These are phyloP conservation scores for Sugiyamaella marilandica DNA, from an alignment of 805 yeast genomes.

Conservation along the genomic window DNA sequence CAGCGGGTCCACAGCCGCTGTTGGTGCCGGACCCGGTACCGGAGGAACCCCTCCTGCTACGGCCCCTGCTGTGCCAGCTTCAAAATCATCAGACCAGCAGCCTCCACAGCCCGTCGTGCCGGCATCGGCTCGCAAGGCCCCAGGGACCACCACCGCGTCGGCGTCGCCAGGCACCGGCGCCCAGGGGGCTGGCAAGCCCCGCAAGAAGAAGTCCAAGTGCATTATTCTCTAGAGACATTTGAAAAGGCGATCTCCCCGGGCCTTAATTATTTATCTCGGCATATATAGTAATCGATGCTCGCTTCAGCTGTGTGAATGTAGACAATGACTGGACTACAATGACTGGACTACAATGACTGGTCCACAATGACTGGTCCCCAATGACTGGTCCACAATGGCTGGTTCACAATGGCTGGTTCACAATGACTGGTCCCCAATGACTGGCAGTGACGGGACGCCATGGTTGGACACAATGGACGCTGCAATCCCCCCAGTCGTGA, in stretches of 20 bases:
- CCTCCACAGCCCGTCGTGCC: background rate
- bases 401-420: too few relatives aligned
- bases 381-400: too few relatives aligned
- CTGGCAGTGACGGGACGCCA: too few relatives aligned
- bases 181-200: background rate
- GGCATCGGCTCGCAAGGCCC: background rate
- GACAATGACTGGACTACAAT: too few relatives aligned
- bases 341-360: too few relatives aligned
- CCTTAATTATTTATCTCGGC: slow-evolving; percentile 4
- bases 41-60: slow-evolving; percentile 1
- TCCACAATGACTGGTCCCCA: too few relatives aligned
- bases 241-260: background rate
- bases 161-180: background rate
- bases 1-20: background rate
- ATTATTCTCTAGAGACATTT: background rate
- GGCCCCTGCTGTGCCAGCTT: background rate
- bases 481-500: too few relatives aligned
- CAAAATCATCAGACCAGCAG: background rate
- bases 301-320: background rate
- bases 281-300: background rate
- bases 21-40: slow-evolving; percentile 1
- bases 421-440: too few relatives aligned
- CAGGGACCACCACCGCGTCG: background rate
- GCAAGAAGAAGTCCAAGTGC: slow-evolving; percentile 5
- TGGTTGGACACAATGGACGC: too few relatives aligned